Evolutionary conservation across 2,329 filamentous ascomycete genomes (phyloP).

Genomic region (Trichoderma pleuroti): DNA sequence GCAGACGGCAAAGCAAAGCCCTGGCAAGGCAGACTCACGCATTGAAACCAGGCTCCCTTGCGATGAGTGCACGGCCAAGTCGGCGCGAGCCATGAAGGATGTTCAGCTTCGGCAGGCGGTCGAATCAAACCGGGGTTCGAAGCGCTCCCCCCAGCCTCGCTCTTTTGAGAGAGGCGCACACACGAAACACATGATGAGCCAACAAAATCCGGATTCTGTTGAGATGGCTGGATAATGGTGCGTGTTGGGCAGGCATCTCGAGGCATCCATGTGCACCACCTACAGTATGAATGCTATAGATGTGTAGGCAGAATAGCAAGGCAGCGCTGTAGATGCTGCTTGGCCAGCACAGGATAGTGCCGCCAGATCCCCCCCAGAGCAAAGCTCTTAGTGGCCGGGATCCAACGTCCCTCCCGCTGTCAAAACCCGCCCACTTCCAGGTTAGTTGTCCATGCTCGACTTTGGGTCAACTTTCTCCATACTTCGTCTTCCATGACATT

Average conservation of each 20-base stretch:
- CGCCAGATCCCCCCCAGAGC: not conserved
- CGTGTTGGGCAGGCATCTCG: not conserved
- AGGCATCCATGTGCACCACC: too few relatives aligned
- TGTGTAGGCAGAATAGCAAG: not conserved
- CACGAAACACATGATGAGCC: not conserved
- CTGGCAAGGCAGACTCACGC: not conserved
- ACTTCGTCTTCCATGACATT: not conserved
- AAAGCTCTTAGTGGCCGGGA: not conserved
- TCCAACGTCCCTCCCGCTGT: not conserved
- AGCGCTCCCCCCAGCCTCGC: slow-evolving; percentile 1
- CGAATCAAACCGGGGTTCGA: slow-evolving; percentile 2
- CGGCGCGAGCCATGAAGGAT: not conserved
- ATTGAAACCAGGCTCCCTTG: not conserved
- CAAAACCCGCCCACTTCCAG: not conserved
- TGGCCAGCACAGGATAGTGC: not conserved
- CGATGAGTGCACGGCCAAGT: not conserved
- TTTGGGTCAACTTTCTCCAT: not conserved
- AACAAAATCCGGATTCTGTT: not conserved
- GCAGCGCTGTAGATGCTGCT: not conserved
- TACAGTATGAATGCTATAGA: too few relatives aligned
- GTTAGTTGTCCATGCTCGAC: not conserved
- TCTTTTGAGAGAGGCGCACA: not conserved
- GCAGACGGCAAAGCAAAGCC: not conserved
- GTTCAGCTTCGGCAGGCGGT: slow-evolving; percentile 1
- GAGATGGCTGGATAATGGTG: not conserved